Evolutionary conservation across 164 flowering plant species (phyloP).

Genomic region (Pachysandra terminalis): DNA sequence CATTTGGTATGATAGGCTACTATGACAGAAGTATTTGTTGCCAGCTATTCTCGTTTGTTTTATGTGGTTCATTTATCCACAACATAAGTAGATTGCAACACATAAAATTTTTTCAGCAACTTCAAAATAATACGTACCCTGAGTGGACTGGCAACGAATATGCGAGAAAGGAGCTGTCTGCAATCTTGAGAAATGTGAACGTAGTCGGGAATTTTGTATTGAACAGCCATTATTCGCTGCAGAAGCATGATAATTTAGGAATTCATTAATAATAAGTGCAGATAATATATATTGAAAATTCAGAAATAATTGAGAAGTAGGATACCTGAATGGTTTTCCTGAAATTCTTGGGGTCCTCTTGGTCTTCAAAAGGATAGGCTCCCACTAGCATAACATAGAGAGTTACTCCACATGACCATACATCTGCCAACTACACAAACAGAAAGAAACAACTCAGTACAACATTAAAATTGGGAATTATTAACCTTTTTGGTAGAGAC

Average conservation of each 20-base stretch:
- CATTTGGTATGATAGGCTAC: too few species aligned
- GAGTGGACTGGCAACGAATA: constrained; percentile 66
- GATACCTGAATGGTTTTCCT: constrained; percentile 64
- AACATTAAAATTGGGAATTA: neutral
- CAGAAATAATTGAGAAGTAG: neutral
- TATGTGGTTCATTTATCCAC: neutral
- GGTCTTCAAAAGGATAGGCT: constrained; percentile 77
- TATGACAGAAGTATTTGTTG: too few species aligned
- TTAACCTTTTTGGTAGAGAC: too few species aligned
- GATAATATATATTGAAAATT: neutral
- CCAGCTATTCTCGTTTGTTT: neutral
- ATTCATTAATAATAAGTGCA: neutral
- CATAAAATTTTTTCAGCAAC: neutral
- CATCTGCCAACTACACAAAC: constrained; percentile 54
- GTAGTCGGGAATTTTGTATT: constrained; percentile 81
- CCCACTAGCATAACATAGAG: constrained; percentile 73
- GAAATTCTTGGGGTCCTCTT: constrained; percentile 67
- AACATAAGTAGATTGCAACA: neutral
- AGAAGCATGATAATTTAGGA: constrained; percentile 11
- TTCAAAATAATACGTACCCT: constrained; percentile 39
- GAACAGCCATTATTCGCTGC: constrained; percentile 83
- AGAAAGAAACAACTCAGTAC: neutral
- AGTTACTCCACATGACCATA: constrained; percentile 80
- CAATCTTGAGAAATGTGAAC: constrained; percentile 87
- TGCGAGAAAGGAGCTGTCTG: constrained; percentile 67